Percentiles rank a stretch among this genome's conserved stretches.
Evolutionary conservation across 2,329 filamentous ascomycete genomes (phyloP).

Genomic region (Pseudocercospora crystallina): DNA sequence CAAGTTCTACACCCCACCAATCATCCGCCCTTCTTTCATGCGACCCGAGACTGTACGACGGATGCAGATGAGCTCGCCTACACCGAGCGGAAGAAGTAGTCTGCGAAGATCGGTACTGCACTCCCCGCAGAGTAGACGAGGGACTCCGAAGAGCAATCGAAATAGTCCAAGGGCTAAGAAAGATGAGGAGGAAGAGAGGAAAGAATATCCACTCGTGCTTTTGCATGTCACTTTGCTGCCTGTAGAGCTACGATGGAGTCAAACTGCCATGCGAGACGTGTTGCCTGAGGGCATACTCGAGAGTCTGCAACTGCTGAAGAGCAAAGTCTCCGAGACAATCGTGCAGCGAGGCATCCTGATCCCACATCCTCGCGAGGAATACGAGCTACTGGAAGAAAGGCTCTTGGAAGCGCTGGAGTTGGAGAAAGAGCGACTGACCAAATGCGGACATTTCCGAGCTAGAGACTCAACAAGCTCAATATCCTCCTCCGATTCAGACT

Average conservation of each 20-base stretch:
- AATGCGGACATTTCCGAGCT: constrained; percentile 74
- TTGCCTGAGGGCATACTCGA: constrained; percentile 54
- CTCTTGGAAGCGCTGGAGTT: constrained; percentile 73
- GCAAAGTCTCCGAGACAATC: constrained; percentile 71
- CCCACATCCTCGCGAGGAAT: constrained; percentile 76
- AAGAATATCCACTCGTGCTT: constrained; percentile 64
- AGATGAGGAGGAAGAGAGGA: constrained; percentile 19
- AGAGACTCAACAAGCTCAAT: constrained; percentile 54
- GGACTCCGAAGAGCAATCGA: constrained; percentile 47
- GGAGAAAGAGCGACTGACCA: constrained; percentile 67
- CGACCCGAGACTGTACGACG: constrained; percentile 69
- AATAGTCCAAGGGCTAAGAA: constrained; percentile 50
- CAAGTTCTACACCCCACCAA: constrained; percentile 56
- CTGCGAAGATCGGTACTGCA: constrained; percentile 32
- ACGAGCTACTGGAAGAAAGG: constrained; percentile 75
- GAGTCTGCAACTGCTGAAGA: constrained; percentile 66
- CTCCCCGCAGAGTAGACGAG: constrained; percentile 45
- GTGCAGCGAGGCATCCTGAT: constrained; percentile 72
- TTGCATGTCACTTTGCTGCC: constrained; percentile 76
- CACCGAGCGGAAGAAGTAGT: constrained; percentile 52
- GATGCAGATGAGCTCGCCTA: constrained; percentile 70
- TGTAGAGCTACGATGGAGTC: constrained; percentile 62
- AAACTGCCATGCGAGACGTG: constrained; percentile 49
- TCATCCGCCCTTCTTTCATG: constrained; percentile 64
- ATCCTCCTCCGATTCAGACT: constrained; percentile 36